phyloP scores from a whole-genome alignment of 2,329 filamentous ascomycete species.

The Fusarium coffeatum region DNA sequence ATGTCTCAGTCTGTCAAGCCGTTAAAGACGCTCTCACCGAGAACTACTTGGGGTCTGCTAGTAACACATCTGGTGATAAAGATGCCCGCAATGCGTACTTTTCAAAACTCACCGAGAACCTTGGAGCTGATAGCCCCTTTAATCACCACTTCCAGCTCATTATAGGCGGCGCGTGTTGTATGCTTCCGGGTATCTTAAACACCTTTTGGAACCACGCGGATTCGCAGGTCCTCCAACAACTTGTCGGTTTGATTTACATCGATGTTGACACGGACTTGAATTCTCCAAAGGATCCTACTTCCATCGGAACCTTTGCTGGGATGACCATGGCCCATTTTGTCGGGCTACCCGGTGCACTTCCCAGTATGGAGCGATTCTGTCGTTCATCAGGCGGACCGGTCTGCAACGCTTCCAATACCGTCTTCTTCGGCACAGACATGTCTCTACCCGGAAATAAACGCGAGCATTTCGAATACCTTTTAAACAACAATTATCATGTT shows the following conservation, averaged over 20 bases:
- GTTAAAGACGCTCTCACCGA: constrained; percentile 7
- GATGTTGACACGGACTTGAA: constrained; percentile 40
- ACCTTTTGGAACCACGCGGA: constrained; percentile 25
- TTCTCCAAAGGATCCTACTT: constrained; percentile 30
- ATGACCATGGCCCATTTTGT: constrained; percentile 41
- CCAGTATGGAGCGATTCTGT: constrained; percentile 34
- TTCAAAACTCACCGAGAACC: constrained; percentile 1
- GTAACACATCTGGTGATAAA: too few species aligned
- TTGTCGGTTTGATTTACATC: constrained; percentile 40
- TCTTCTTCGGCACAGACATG: constrained; percentile 41
- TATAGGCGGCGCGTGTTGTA: constrained; percentile 38
- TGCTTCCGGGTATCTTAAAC: constrained; percentile 30
- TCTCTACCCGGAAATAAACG: constrained; percentile 33
- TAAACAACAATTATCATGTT: constrained; percentile 37
- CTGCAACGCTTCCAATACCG: constrained; percentile 33
- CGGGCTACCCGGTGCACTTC: constrained; percentile 13
- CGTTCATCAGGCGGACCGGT: constrained; percentile 29
- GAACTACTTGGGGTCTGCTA: too few species aligned
- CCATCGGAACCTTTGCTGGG: constrained; percentile 36
- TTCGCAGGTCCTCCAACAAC: background rate
- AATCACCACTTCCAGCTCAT: constrained; percentile 25
- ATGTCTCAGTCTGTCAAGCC: constrained; percentile 28
- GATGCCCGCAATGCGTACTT: too few species aligned
- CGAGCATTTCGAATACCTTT: constrained; percentile 40
- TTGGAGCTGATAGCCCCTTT: background rate